phyloP scores from a whole-genome alignment of 2,329 filamentous ascomycete genomes.

The Juglanconis oblonga region DNA sequence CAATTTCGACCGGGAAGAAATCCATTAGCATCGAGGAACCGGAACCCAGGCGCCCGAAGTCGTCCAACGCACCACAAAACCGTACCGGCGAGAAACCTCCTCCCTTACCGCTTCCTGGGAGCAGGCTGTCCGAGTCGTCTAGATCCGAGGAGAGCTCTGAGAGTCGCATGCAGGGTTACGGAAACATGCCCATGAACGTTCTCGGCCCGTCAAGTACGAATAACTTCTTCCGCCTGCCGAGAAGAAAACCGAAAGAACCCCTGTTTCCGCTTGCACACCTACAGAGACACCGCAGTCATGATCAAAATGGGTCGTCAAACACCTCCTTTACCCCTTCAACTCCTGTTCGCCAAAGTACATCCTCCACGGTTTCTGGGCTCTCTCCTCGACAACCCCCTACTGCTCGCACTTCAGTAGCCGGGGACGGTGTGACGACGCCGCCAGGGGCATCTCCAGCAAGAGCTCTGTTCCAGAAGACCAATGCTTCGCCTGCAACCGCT shows the following conservation, averaged over 20 bases:
- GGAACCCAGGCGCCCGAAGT: constrained; percentile 51
- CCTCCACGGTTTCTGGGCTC: constrained; percentile 11
- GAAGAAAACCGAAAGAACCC: constrained; percentile 71
- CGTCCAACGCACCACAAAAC: constrained; percentile 45
- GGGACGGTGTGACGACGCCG: constrained; percentile 27
- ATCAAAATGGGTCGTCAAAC: constrained; percentile 35
- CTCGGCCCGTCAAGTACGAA: constrained; percentile 59
- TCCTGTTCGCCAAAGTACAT: constrained; percentile 23
- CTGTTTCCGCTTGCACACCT: constrained; percentile 84
- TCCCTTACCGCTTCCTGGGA: constrained; percentile 60
- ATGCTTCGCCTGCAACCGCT: constrained; percentile 45
- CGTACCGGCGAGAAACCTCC: constrained; percentile 35
- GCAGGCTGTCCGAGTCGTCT: constrained; percentile 79
- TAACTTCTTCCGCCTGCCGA: constrained; percentile 78
- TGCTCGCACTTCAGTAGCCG: constrained; percentile 27
- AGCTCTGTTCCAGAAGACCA: constrained; percentile 28
- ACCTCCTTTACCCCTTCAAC: constrained; percentile 42
- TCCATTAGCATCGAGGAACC: constrained; percentile 63
- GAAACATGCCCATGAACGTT: constrained; percentile 55
- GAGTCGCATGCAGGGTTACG: constrained; percentile 57
- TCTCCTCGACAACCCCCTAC: constrained; percentile 8
- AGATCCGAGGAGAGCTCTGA: constrained; percentile 81
- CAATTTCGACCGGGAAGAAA: constrained; percentile 37
- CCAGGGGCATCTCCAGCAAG: constrained; percentile 34
- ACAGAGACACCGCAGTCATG: constrained; percentile 65